phyloP scores from a whole-genome alignment of 2,329 filamentous ascomycete species.

The Botrytis fragariae region DNA sequence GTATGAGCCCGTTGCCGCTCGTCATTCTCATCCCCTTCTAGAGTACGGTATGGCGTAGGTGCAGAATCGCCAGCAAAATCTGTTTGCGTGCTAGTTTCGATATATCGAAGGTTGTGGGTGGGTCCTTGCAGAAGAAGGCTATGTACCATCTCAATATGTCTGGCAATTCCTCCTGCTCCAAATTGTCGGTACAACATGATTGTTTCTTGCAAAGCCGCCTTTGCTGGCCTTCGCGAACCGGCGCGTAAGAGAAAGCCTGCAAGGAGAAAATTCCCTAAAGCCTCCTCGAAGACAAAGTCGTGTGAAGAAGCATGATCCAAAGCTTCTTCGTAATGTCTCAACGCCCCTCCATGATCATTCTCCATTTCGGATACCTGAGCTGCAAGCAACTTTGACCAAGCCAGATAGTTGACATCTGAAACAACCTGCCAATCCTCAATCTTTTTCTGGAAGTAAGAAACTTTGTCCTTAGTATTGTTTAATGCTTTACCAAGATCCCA shows the following conservation, averaged over 20 bases:
- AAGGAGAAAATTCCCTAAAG: conserved; percentile 70
- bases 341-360: conserved; percentile 54
- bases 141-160: conserved; percentile 66
- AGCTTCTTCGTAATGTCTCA: conserved; percentile 66
- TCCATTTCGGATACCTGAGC: conserved; percentile 67
- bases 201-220: conserved; percentile 65
- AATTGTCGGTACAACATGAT: conserved; percentile 66
- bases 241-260: conserved; percentile 67
- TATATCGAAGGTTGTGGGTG: conserved; percentile 54
- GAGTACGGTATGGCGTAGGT: conserved; percentile 51
- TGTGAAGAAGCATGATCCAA: conserved; percentile 70
- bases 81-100: conserved; percentile 67
- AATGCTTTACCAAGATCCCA: conserved; percentile 46
- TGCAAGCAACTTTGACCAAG: conserved; percentile 66
- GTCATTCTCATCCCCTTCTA: conserved; percentile 43
- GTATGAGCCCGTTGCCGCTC: conserved; percentile 43
- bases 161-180: conserved; percentile 67
- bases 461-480: conserved; percentile 50
- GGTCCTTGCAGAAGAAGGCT: conserved; percentile 64
- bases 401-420: conserved; percentile 68
- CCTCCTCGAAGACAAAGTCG: conserved; percentile 68
- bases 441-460: conserved; percentile 55
- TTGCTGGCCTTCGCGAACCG: conserved; percentile 64
- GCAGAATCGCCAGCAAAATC: conserved; percentile 61
- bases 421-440: conserved; percentile 63